Percentiles rank a stretch among this genome's conserved stretches.
Conservation (phyloP, 805 yeast genomes). For the Cyberlindnera americana region DNA sequence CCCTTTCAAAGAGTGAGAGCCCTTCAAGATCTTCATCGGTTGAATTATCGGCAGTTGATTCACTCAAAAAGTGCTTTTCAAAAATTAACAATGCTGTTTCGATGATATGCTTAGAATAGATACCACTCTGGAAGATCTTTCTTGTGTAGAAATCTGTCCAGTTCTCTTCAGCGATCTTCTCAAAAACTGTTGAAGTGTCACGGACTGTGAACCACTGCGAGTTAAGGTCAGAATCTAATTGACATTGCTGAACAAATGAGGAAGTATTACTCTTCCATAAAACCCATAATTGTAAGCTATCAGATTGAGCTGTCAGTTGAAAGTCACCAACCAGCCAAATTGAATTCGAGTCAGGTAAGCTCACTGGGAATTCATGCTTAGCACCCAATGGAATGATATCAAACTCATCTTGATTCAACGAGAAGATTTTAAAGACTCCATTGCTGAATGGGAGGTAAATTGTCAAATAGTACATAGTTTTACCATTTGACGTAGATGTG, state of each 20-base stretch:
- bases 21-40: constrained; percentile 23
- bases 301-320: constrained; percentile 25
- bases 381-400: constrained; percentile 29
- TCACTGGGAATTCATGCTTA: constrained; percentile 27
- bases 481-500: constrained; percentile 4
- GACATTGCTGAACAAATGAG: constrained; percentile 39
- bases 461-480: constrained; percentile 25
- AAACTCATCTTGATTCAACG: constrained; percentile 17
- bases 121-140: constrained; percentile 46
- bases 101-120: constrained; percentile 46
- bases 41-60: constrained; percentile 17
- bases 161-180: constrained; percentile 28
- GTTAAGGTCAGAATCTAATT: constrained; percentile 26
- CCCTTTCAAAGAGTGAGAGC: constrained; percentile 33
- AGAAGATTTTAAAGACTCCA: constrained; percentile 42
- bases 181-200: constrained; percentile 9
- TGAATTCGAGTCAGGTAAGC: constrained; percentile 33
- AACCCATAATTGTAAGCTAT: constrained; percentile 34
- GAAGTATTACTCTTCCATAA: constrained; percentile 66
- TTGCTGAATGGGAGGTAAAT: constrained; percentile 41
- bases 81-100: constrained; percentile 51
- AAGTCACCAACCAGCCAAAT: constrained; percentile 50
- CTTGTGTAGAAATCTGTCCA: constrained; percentile 39
- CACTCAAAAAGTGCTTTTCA: constrained; percentile 38
- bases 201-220: constrained; percentile 24